Conservation (phyloP, 202 grass and related monocot genomes). For the Hordeum pubiflorum region DNA sequence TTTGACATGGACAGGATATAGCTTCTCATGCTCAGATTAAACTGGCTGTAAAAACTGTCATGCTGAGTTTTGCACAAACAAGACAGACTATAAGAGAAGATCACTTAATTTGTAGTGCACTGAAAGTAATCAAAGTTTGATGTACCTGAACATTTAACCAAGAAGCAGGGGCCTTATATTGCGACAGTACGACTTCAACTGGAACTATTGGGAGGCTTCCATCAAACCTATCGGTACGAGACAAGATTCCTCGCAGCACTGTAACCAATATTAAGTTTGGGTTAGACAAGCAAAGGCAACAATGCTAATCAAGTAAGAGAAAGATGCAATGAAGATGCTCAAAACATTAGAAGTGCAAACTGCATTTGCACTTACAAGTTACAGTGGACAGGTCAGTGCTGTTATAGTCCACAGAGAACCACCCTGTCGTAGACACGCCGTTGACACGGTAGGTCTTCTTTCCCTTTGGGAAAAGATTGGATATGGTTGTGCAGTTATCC, state of each 20-base stretch:
- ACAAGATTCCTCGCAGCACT: slow-evolving; percentile 52
- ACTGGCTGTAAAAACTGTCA: slow-evolving; percentile 65
- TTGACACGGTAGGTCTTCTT: slow-evolving; percentile 52
- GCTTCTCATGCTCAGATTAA: slow-evolving; percentile 56
- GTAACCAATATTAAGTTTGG: slow-evolving; percentile 24
- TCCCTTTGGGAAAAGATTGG: not conserved
- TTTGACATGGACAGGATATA: slow-evolving; percentile 44
- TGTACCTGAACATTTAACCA: slow-evolving; percentile 90
- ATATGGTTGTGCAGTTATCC: slow-evolving; percentile 52
- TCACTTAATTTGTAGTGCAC: slow-evolving; percentile 13
- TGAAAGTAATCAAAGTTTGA: slow-evolving; percentile 1
- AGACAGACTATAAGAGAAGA: not conserved
- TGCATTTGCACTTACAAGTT: slow-evolving; percentile 36
- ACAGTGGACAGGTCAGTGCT: slow-evolving; percentile 23
- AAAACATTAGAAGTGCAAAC: not conserved
- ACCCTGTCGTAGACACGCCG: slow-evolving; percentile 39
- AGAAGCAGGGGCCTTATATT: slow-evolving; percentile 28
- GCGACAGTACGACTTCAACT: slow-evolving; percentile 4
- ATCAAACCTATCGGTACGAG: slow-evolving; percentile 29
- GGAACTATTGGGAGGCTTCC: not conserved
- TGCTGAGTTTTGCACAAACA: slow-evolving; percentile 41
- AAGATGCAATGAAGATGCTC: slow-evolving; percentile 17
- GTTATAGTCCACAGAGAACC: slow-evolving; percentile 63
- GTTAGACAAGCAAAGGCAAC: not conserved
- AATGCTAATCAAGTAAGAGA: not conserved